A percentile compares a stretch with the other conserved stretches of the same genome.
phyloP scores from a whole-genome alignment of 768 basidiomycete species.

The Mycena metata region DNA sequence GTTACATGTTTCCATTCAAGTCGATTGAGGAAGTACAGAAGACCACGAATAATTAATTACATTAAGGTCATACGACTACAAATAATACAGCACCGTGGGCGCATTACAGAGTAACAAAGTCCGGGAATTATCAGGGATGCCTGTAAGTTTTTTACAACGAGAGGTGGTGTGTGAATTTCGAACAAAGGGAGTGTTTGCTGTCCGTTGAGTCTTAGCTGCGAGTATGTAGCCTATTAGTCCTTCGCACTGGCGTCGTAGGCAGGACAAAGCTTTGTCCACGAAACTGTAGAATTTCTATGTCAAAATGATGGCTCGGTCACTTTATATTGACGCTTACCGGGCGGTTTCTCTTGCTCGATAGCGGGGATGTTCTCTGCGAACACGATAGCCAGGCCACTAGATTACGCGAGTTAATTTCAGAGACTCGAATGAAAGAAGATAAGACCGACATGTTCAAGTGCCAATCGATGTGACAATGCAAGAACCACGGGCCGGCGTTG shows the following conservation, averaged over 20 bases:
- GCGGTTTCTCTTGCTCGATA: constrained; percentile 18
- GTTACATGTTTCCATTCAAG: too few species aligned
- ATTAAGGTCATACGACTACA: too few species aligned
- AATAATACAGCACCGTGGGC: too few species aligned
- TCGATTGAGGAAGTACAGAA: too few species aligned
- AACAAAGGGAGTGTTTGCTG: neutral
- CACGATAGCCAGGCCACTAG: constrained; percentile 41
- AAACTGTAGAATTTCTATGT: constrained; percentile 11
- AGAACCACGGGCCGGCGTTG: constrained; percentile 50
- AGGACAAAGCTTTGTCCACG: constrained; percentile 41
- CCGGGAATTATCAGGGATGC: too few species aligned
- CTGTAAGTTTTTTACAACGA: neutral
- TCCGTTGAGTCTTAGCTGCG: neutral
- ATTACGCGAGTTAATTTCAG: constrained; percentile 40
- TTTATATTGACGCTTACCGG: constrained; percentile 17
- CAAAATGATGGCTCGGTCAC: too few species aligned
- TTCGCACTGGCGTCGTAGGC: constrained; percentile 32
- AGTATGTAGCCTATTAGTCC: neutral
- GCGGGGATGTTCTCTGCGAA: constrained; percentile 33
- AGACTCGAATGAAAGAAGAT: too few species aligned
- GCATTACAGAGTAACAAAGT: too few species aligned
- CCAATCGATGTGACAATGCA: constrained; percentile 55
- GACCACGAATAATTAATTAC: too few species aligned
- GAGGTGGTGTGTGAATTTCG: constrained; percentile 5
- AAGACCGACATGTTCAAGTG: constrained; percentile 54